phyloP scores from a whole-genome alignment of 352 stramenopile genomes.

The Globisporangium rhizosaccharum region DNA sequence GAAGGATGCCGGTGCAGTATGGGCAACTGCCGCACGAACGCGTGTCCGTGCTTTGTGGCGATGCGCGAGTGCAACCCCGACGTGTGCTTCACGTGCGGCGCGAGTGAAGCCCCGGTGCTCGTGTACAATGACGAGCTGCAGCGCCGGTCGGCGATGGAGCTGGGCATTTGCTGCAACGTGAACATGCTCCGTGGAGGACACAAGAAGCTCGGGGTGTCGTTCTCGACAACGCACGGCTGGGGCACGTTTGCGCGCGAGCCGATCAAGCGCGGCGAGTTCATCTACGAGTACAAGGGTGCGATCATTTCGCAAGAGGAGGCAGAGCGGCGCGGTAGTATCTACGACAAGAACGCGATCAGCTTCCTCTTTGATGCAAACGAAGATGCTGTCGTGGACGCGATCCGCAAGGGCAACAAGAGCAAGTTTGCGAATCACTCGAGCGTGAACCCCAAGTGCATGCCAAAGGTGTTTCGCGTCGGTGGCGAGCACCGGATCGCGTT shows the following conservation, averaged over 20 bases:
- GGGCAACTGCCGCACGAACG: conserved; percentile 59
- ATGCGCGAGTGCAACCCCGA: conserved; percentile 56
- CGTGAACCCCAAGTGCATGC: conserved; percentile 68
- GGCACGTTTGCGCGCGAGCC: conserved; percentile 52
- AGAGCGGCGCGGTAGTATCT: conserved; percentile 71
- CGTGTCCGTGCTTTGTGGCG: conserved; percentile 55
- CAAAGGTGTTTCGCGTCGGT: conserved; percentile 76
- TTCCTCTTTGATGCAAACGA: conserved; percentile 92
- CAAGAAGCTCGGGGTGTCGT: conserved; percentile 57
- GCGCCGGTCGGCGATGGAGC: conserved; percentile 22
- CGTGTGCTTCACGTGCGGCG: conserved; percentile 49
- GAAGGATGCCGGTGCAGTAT: conserved; percentile 45
- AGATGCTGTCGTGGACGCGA: conserved; percentile 88
- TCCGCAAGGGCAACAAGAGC: conserved; percentile 91
- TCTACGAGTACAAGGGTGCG: conserved; percentile 64
- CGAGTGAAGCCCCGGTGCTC: conserved; percentile 45
- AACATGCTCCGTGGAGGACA: conserved; percentile 52
- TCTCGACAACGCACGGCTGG: conserved; percentile 61
- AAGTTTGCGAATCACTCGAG: conserved; percentile 85
- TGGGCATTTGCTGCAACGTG: conserved; percentile 67
- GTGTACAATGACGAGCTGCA: conserved; percentile 29
- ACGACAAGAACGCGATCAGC: conserved; percentile 81
- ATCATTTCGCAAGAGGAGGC: conserved; percentile 69
- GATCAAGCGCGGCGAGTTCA: conserved; percentile 62
- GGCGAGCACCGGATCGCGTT: conserved; percentile 90